Evolutionary conservation across 805 yeast species (phyloP), one percentile per base, ranked within the genome.

Genomic region (Yamadazyma olivae): DNA sequence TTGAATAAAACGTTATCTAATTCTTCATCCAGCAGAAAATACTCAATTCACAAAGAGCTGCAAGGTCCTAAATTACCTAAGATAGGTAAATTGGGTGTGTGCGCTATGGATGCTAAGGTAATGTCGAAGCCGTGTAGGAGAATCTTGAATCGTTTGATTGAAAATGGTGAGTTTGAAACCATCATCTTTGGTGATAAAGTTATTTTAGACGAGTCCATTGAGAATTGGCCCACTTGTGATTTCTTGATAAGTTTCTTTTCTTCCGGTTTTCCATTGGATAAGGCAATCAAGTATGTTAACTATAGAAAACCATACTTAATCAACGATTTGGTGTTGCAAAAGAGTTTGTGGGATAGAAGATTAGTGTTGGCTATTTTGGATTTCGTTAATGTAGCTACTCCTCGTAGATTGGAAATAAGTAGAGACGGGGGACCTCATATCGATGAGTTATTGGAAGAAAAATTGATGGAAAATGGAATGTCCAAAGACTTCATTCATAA

Each of bases 161-260:
- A 85, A 48, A 81, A 85, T 48, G 97, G 96, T 19, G 98, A 93
- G 63, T 93, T 93, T 57, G 98, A 93, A 54, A 88, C 98, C 0
- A 85, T 93, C 14, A 89, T 93, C 36, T 93, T 93, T 67, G 98
- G 98, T 40, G 99, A 93, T 59, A 93, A 93, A 61, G 97, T 89
- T 17, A 91, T 93, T 34, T 64, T 93, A 38, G 99, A 93, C 60
- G 99, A 95, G 64, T 66, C 70, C 75, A 77, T 93, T 40, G 98
- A 93, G 64, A 88, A 89, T 57, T 93, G 99, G 99, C 99, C 99
- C 25, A 88, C 96, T 24, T 93, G 99, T 66, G 99, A 93, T 57
- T 93, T 88, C 53, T 70, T 93, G 44, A 86, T 93, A 43, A 82
- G 91, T 47, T 93, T 93, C 61, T 93, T 93, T 59, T 85, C 95